Base-by-base conservation (phyloP, 1,139 yeast genomes). In the Geotrichum aggregatum region DNA sequence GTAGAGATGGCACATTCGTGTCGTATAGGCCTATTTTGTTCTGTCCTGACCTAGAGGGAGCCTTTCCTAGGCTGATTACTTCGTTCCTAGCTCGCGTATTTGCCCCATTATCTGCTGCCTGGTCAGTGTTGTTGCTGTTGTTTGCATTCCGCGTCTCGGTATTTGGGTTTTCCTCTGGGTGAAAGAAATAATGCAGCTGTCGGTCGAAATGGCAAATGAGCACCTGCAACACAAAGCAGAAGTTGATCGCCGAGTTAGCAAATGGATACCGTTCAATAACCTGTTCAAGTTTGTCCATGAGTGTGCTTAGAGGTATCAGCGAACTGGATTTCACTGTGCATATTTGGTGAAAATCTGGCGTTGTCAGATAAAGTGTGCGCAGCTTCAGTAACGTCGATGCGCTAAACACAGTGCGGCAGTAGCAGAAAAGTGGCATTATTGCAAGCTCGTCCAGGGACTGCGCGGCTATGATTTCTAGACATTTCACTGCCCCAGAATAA, bases 401-500 rank as follows among this genome's bases (percentile, higher is more conserved):
- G 1, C 87, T 80, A 63, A 83, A 84, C 46, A 84, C 77, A 50
- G 86, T 70, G 59, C 95, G 71, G 1, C 88, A 76, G 52, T 79
- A 78, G 58, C 79, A 79, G 56, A 82, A 76, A 54, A 84, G 70
- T 1, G 95, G 95, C 48, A 82, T 71, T 2, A 75, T 67, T 0
- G 84, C 78, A 39, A 83, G 47, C 19, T 59, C 59, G 18, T 52
- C 55, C 1, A 52, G 52, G 8, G 54, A 43, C 19, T 54, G 52
- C 14, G 43, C 43, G 10, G 55, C 50, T 34, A 61, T 55, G 3
- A 54, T 33, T 26, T 63, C 59, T 6, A 65, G 47, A 11, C 61
- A 56, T 16, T 53, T 55, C 7, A 58, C 48, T 3, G 60, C 55
- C 10, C 66, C 61, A 1, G 58, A 41, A 22, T 55, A 59, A 39